These are phyloP conservation scores for Russula brevipes DNA, from an alignment of 768 basidiomycete genomes.

Conservation along the genomic window DNA sequence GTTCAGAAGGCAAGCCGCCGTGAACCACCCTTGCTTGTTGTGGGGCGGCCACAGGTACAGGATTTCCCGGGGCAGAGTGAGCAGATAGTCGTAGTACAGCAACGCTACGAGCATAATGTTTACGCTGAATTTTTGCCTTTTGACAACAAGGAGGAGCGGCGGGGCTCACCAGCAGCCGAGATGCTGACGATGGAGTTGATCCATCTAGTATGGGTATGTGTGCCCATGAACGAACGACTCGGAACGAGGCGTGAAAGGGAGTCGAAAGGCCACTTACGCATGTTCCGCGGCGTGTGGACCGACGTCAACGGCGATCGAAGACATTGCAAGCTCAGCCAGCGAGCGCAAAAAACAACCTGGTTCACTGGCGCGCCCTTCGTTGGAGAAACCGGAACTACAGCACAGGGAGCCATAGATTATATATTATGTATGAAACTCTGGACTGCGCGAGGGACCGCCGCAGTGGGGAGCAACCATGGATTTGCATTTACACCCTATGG, in stretches of 20 bases:
- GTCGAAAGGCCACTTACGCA: not conserved
- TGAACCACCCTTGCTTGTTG: slow-evolving; percentile 36
- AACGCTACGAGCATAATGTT: slow-evolving; percentile 24
- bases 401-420: not conserved
- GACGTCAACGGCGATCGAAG: not conserved
- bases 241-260: not conserved
- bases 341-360: not conserved
- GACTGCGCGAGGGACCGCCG: not conserved
- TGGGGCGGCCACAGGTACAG: slow-evolving; percentile 39
- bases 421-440: not conserved
- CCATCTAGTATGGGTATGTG: not conserved
- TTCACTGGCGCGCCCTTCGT: not conserved
- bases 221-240: not conserved
- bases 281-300: slow-evolving; percentile 4
- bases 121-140: not conserved
- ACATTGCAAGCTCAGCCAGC: slow-evolving; percentile 4
- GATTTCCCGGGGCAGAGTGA: slow-evolving; percentile 36
- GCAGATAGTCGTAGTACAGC: slow-evolving; percentile 31
- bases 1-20: slow-evolving; percentile 45
- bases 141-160: too few species aligned
- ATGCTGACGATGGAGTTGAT: slow-evolving; percentile 1
- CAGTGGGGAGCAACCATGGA: slow-evolving; percentile 1
- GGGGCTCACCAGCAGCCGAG: slow-evolving; percentile 1
- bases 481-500: not conserved
- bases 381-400: not conserved